A percentile compares a stretch with the other conserved stretches of the same genome.
Conservation (phyloP, 2,329 filamentous ascomycete species). For the Venturia effusa region DNA sequence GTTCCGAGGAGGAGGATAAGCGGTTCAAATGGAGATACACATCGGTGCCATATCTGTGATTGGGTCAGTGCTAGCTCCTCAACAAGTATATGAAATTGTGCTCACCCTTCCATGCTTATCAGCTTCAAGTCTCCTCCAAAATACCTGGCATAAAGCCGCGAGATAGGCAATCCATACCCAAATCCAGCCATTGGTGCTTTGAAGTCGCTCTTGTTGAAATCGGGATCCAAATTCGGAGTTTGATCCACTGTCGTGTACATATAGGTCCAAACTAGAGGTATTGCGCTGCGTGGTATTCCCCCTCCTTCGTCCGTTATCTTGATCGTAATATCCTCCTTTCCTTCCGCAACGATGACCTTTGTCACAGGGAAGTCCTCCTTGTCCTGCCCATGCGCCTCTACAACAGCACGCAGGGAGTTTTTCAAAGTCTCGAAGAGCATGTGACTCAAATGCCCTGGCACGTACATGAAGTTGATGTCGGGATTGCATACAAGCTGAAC, state of each 20-base stretch:
- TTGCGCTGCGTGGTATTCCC: constrained; percentile 83
- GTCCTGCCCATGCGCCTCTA: constrained; percentile 88
- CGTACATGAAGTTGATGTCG: constrained; percentile 97
- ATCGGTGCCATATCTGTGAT: constrained; percentile 80
- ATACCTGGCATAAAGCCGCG: constrained; percentile 85
- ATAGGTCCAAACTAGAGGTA: constrained; percentile 98
- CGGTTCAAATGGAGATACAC: constrained; percentile 97
- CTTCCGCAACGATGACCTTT: constrained; percentile 95
- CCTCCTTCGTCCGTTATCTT: constrained; percentile 96
- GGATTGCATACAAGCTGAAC: constrained; percentile 93
- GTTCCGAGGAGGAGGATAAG: constrained; percentile 88
- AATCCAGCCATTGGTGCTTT: constrained; percentile 99
- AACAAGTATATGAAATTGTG: neutral
- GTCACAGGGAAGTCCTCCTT: constrained; percentile 94
- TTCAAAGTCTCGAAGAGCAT: constrained; percentile 99
- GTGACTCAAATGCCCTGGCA: constrained; percentile 94
- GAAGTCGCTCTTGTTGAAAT: constrained; percentile 98
- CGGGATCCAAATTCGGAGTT: constrained; percentile 87
- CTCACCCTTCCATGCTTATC: constrained; percentile 98
- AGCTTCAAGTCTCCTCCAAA: constrained; percentile 95
- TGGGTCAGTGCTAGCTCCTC: constrained; percentile 4
- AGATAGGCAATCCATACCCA: constrained; percentile 94
- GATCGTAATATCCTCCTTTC: constrained; percentile 97
- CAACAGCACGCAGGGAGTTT: constrained; percentile 92
- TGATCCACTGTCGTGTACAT: constrained; percentile 99